Base-by-base conservation (phyloP, 129 eudicot genomes). In the Flaveria ramosissima region DNA sequence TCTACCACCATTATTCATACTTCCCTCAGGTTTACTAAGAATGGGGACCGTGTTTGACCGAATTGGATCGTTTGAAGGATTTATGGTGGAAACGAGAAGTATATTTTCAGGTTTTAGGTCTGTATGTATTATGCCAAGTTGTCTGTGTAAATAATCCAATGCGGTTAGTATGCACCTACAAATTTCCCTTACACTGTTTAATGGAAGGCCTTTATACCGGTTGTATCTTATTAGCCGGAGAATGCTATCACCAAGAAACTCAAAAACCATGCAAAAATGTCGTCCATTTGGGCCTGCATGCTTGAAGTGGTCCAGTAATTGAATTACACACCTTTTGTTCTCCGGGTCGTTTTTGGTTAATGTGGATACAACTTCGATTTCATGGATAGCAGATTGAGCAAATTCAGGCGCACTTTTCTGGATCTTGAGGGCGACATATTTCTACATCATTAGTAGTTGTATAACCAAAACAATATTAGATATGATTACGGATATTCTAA, bases 81-180 rank as follows among this genome's bases (percentile, higher is more conserved):
- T 88, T 75, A 94, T 86, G 79, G 97, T 92, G 77, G 97, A 84
- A 72, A 75, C n/a, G 19, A 94, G 90, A 78, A 94, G 98, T 76
- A 94, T 91, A 71, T 94, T 94, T 84, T 94, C 98, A 21, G 97
- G 98, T 82, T 94, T 94, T 71, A 94, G 84, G 85, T 94, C 98
- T 10, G 97, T 83, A 88, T 94, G 98, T 62, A 94, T 66, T 26
- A 94, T 77, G 36, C 88, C 77, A 72, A 91, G 90, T 78, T 91
- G 87, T 59, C 92, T 63, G 50, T 94, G 98, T 84, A 94, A 57
- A 83, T 91, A 94, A 83, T 94, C 96, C 69, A 94, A 83, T 36
- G 92, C 97, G 66, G 80, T 86, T 78, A 94, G 88, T 81, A 94
- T 86, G 84, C 97, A 91, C 84, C 71, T 89, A 84, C 98, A 91